Percentiles rank a stretch among this genome's conserved stretches.
Evolutionary conservation across 2,329 filamentous ascomycete species (phyloP).

Genomic region (Verticillium isaacii): DNA sequence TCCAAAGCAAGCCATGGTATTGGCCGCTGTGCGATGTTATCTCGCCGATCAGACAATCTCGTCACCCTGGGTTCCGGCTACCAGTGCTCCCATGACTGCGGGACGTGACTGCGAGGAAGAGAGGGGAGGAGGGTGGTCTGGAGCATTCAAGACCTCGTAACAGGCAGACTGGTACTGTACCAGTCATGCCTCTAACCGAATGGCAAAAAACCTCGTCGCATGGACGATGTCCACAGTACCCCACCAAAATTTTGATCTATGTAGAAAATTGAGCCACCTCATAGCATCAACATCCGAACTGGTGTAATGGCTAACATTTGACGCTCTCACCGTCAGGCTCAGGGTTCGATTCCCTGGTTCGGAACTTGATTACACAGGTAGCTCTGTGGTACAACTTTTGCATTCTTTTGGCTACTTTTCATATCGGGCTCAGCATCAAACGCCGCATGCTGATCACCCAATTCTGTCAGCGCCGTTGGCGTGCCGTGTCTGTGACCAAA

Average conservation of each 20-base stretch:
- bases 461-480: no score
- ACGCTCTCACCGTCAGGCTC: constrained; percentile 1
- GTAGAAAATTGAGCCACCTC: no score
- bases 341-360: constrained; percentile 1
- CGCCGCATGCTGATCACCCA: background rate
- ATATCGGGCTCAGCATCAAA: no score
- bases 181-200: no score
- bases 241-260: no score
- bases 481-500: no score
- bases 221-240: no score
- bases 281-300: background rate
- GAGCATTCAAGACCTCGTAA: background rate
- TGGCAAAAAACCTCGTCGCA: no score
- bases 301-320: constrained; percentile 1
- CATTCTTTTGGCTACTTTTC: background rate
- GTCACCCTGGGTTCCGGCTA: background rate
- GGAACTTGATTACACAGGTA: background rate
- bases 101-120: no score
- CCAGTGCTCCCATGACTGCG: no score
- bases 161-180: no score
- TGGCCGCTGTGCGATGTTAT: background rate
- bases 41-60: background rate
- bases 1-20: background rate
- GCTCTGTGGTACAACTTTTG: background rate
- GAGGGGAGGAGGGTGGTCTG: background rate